Base-by-base conservation (phyloP, 2,329 filamentous ascomycete species). In the Pseudogymnoascus sp. region DNA sequence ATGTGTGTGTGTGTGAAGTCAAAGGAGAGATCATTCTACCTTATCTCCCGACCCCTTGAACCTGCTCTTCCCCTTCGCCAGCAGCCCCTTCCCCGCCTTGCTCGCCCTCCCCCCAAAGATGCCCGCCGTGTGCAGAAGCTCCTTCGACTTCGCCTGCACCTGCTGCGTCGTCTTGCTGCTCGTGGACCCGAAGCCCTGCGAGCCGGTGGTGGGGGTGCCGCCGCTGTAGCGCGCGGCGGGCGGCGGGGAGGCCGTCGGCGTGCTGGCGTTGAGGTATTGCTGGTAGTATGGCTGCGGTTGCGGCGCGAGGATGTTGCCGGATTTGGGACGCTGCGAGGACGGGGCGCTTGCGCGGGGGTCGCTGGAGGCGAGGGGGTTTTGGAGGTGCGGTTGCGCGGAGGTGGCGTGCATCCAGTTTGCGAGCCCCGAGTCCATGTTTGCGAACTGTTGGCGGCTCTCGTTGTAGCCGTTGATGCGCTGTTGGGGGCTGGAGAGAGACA, bases 61-160 rank as follows among this genome's bases (percentile, higher is more conserved):
- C 76, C 91, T 93, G 78, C 84, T 93, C 78, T 90, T 93, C 69
- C 93, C 91, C 78, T 96, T 96, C 68, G 89, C 91, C 75, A 97
- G 87, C 67, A 97, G 77, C 62, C 93, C 93, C 79, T 96, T 96
- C 60, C 93, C 92, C 64, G 91, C 91, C 72, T 90, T 91, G 67
- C 84, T 83, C 33, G 85, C 86, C 71, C 87, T 88, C 23, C 86
- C 86, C 65, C 87, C 83, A 64, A 88, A 78, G 17, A 85, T 78
- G 62, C 91, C 91, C 63, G 93, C 93, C 21, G 88, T 88, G 68
- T 95, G 90, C 73, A 97, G 82, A 28, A 97, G 79, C 71, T 96
- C 92, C 78, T 96, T 97, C 74, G 93, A 87, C 79, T 93, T 93
- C 40, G 87, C 83, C 69, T 76, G 64, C 72, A 76, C 66, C 76